Evolutionary conservation across 495 filamentous ascomycete genomes (phyloP).

Genomic region (Neurospora sp.): DNA sequence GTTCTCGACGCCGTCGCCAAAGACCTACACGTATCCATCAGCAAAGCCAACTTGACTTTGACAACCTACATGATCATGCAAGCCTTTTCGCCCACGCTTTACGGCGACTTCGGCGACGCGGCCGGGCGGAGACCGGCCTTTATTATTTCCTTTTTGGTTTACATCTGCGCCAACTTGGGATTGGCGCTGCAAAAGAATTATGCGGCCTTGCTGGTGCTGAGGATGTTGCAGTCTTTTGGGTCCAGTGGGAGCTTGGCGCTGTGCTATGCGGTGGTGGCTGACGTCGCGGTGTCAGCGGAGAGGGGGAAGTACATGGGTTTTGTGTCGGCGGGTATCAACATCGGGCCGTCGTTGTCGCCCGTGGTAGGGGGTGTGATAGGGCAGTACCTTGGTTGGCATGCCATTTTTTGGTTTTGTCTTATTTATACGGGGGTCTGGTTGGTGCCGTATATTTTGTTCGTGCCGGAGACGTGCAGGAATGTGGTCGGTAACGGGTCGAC

Average conservation of each 20-base stretch:
- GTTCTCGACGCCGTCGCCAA: slow-evolving; percentile 48
- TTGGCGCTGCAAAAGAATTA: slow-evolving; percentile 52
- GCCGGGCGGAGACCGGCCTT: slow-evolving; percentile 51
- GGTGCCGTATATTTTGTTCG: slow-evolving; percentile 39
- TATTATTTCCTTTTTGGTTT: slow-evolving; percentile 47
- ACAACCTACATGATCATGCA: slow-evolving; percentile 58
- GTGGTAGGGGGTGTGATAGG: slow-evolving; percentile 56
- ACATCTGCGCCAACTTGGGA: slow-evolving; percentile 53
- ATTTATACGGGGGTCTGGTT: slow-evolving; percentile 47
- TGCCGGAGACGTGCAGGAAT: slow-evolving; percentile 61
- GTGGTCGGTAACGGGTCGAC: slow-evolving; percentile 59
- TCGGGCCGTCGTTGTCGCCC: slow-evolving; percentile 50
- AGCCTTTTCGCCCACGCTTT: slow-evolving; percentile 47
- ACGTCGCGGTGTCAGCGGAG: slow-evolving; percentile 48
- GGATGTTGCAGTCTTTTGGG: slow-evolving; percentile 51
- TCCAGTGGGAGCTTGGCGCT: slow-evolving; percentile 43
- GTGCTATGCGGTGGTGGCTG: slow-evolving; percentile 50
- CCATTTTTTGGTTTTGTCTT: slow-evolving; percentile 66
- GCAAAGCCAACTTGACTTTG: slow-evolving; percentile 56
- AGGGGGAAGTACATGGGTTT: slow-evolving; percentile 52
- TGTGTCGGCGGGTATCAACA: slow-evolving; percentile 38
- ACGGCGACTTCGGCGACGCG: slow-evolving; percentile 51
- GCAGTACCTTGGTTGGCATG: slow-evolving; percentile 57
- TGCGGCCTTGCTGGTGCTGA: slow-evolving; percentile 48
- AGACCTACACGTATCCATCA: slow-evolving; percentile 47